Base-by-base conservation (phyloP, 164 flowering plant genomes). In the Vitis amurensis region DNA sequence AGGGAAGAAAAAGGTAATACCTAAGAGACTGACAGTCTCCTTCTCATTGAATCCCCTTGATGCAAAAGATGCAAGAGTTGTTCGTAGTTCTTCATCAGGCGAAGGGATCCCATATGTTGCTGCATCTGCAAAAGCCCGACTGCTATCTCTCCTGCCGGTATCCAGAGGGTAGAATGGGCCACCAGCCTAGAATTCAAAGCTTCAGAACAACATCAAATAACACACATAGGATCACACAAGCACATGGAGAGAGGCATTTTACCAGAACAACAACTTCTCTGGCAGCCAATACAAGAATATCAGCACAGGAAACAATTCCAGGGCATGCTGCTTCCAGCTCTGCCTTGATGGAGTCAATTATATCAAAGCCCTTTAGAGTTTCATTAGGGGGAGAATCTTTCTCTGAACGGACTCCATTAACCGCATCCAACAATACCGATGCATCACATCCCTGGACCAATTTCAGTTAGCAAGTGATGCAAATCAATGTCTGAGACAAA, bases 291-390 rank as follows among this genome's bases (percentile, higher is more conserved):
- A 77, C 93, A 60, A 88, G 73, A 73, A 85, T 80, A 72, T 88
- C 90, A 31, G 92, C 78, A 67, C 90, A 86, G 58, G 92, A 88
- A 65, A 88, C 92, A 9, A 80, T 64, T 67, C 81, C 86, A 14
- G 92, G 92, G 64, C 92, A 88, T 1, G 19, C 77, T 56, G 72
- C 69, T 73, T 87, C 90, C 10, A 88, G 52, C 69, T 72, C 68
- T 2, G 84, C 69, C 63, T 88, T 88, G 72, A 88, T 77, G 11
- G 30, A 59, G 50, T 84, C 85, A 8, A 88, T 84, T 1, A 76
- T 0, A 30, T 85, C 85, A 64, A 80, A 87, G 7, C 89, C 89
- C 71, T 72, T 83, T 57, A 86, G 59, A 9, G 81, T 60, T 27
- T 70, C 48, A 77, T 83, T 88, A 0, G 89, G 88, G 12, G 72